phyloP scores from a whole-genome alignment of 2,329 filamentous ascomycete genomes.

The Amphichorda felina region DNA sequence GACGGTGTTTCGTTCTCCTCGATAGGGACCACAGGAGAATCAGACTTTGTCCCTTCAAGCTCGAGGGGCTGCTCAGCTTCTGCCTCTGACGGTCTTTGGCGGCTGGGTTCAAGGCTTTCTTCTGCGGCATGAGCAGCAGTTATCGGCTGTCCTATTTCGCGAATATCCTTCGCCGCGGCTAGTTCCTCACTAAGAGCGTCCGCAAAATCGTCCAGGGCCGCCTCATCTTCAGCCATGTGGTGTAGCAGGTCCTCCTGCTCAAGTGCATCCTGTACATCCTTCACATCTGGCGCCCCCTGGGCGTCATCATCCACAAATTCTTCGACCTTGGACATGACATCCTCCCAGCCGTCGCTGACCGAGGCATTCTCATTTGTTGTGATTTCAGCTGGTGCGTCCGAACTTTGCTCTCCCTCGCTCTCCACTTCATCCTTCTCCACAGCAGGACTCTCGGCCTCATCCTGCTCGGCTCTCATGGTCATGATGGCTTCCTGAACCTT shows the following conservation, averaged over 20 bases:
- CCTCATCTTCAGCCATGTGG: conserved; percentile 7
- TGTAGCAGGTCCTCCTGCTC: conserved; percentile 40
- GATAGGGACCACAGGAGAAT: not conserved
- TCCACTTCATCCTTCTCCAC: not conserved
- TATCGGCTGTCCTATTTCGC: conserved; percentile 4
- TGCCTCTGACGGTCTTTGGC: not conserved
- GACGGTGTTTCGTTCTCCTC: not conserved
- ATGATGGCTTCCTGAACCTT: conserved; percentile 1
- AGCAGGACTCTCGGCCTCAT: not conserved
- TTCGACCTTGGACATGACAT: conserved; percentile 42
- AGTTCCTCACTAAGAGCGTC: conserved; percentile 29
- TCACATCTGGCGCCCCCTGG: conserved; percentile 35
- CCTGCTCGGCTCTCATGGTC: not conserved
- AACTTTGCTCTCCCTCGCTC: not conserved
- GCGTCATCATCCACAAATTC: conserved; percentile 47
- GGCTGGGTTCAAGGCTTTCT: not conserved
- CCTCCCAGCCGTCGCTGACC: conserved; percentile 35
- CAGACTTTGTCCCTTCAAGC: no score
- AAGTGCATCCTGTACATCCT: conserved; percentile 41
- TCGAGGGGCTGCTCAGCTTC: no score
- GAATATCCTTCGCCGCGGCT: conserved; percentile 12
- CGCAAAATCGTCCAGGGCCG: conserved; percentile 32
- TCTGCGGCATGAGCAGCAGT: not conserved
- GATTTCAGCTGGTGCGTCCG: conserved; percentile 8
- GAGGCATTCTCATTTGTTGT: conserved; percentile 11